Base-by-base conservation (phyloP, 2,329 filamentous ascomycete genomes). In the Sphaerulina populicola region DNA sequence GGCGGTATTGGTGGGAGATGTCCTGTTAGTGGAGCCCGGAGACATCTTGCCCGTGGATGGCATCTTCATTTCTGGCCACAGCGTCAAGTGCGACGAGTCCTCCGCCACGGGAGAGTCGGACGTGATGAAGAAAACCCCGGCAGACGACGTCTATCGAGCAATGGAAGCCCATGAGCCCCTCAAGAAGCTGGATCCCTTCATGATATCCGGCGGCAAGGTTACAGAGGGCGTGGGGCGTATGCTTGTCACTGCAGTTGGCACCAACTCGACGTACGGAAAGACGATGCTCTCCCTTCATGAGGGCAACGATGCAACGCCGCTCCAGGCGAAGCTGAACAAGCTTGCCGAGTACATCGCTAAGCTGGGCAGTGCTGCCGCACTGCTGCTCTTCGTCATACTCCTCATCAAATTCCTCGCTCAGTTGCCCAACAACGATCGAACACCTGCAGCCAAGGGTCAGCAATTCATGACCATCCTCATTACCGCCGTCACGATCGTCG, bases 161-260 rank as follows among this genome's bases (percentile, higher is more conserved):
- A 82, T 85, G 56, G 77, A 83, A 55, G 80, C 78, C 43, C 74
- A 80, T 52, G 74, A 82, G 47, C 74, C 74, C 12, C 69, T 83
- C 31, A 75, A 76, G 71, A 88, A 88, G 62, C 71, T 85, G 55
- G 86, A 90, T 60, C 86, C 86, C 0, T 91, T 91, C 67, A 88
- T 96, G 61, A 86, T 94, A 59, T 95, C 89, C 29, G 90, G 86
- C 41, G 83, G 83, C 2, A 88, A 88, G 59, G 81, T 91, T 9
- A 81, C 81, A 0, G 84, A 88, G 61, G 86, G 86, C 49, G 76
- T 88, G 6, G 86, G 87, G 8, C 81, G 79, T 3, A 90, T 88
- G 67, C 66, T 91, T 49, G 85, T 89, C 49, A 88, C 85, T 1
- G 79, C 85, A 4, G 81, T 83, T 14, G 86, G 86, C 56, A 75